phyloP scores from a whole-genome alignment of 495 filamentous ascomycete genomes.

The Xylaria nigripes region DNA sequence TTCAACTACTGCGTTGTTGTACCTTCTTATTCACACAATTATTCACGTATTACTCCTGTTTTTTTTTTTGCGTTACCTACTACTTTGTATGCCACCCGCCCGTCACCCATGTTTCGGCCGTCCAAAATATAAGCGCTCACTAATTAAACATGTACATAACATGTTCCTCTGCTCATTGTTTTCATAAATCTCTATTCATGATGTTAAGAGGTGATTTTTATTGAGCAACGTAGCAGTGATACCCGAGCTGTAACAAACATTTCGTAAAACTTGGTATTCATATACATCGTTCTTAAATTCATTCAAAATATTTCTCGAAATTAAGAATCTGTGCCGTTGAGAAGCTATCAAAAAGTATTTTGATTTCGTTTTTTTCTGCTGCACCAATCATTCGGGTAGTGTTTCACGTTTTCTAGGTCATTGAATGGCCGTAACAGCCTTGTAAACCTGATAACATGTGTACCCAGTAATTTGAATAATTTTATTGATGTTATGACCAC shows the following conservation, averaged over 20 bases:
- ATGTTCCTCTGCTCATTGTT: conserved; percentile 1
- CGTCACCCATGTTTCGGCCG: conserved; percentile 26
- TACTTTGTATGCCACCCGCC: conserved; percentile 6
- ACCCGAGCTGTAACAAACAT: neutral
- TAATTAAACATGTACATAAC: conserved; percentile 16
- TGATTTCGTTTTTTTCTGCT: neutral
- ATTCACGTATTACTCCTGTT: neutral
- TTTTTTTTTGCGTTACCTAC: conserved; percentile 9
- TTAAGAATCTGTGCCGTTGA: neutral
- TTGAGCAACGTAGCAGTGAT: neutral
- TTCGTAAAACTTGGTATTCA: neutral
- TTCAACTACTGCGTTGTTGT: conserved; percentile 18
- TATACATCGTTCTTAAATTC: neutral
- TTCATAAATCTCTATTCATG: neutral
- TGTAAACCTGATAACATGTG: neutral
- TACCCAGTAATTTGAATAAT: neutral
- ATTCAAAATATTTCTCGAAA: no score
- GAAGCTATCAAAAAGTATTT: neutral
- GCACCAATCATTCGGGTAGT: neutral
- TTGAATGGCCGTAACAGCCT: neutral
- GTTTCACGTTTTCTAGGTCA: neutral
- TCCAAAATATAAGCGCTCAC: conserved; percentile 24
- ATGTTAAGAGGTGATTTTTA: neutral
- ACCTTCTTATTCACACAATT: conserved; percentile 11
- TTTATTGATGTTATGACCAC: neutral